Conservation (phyloP, 2,329 filamentous ascomycete genomes). For the Orbilia blumenaviensis region DNA sequence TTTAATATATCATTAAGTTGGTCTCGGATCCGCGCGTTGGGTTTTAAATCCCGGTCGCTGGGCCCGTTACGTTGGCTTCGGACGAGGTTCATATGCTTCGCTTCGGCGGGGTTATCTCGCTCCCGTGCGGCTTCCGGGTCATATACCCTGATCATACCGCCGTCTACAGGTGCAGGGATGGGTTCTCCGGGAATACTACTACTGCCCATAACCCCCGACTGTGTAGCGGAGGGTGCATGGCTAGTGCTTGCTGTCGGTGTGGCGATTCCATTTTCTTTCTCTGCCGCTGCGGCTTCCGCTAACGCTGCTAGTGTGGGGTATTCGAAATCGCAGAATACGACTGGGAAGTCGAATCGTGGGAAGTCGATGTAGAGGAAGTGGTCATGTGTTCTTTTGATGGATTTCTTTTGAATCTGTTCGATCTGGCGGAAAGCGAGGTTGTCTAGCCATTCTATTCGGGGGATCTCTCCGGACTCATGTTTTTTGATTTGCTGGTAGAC, state of each 20-base stretch:
- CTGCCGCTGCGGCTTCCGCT: slow-evolving; percentile 23
- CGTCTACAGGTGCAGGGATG: slow-evolving; percentile 59
- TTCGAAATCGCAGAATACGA: slow-evolving; percentile 93
- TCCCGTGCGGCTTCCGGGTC: slow-evolving; percentile 86
- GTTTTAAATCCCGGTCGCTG: slow-evolving; percentile 91
- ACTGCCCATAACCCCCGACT: not conserved
- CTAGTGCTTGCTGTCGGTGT: slow-evolving; percentile 60
- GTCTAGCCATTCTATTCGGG: slow-evolving; percentile 92
- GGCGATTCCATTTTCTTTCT: slow-evolving; percentile 30
- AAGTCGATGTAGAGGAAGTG: slow-evolving; percentile 91
- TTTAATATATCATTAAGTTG: slow-evolving; percentile 89
- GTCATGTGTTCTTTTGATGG: slow-evolving; percentile 63
- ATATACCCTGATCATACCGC: slow-evolving; percentile 82
- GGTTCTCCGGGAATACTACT: slow-evolving; percentile 42
- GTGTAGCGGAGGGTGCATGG: slow-evolving; percentile 61
- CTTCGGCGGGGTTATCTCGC: slow-evolving; percentile 90
- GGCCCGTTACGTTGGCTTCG: slow-evolving; percentile 93
- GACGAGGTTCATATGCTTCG: slow-evolving; percentile 90
- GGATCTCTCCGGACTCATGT: slow-evolving; percentile 96
- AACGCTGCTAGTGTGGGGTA: slow-evolving; percentile 65
- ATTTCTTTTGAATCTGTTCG: slow-evolving; percentile 72
- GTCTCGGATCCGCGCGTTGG: slow-evolving; percentile 93
- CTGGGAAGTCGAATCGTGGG: slow-evolving; percentile 91
- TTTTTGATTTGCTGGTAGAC: slow-evolving; percentile 80
- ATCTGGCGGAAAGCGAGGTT: slow-evolving; percentile 90